These are phyloP conservation scores for Cercospora canescens DNA, from an alignment of 2,329 filamentous ascomycete species.

Conservation along the genomic window DNA sequence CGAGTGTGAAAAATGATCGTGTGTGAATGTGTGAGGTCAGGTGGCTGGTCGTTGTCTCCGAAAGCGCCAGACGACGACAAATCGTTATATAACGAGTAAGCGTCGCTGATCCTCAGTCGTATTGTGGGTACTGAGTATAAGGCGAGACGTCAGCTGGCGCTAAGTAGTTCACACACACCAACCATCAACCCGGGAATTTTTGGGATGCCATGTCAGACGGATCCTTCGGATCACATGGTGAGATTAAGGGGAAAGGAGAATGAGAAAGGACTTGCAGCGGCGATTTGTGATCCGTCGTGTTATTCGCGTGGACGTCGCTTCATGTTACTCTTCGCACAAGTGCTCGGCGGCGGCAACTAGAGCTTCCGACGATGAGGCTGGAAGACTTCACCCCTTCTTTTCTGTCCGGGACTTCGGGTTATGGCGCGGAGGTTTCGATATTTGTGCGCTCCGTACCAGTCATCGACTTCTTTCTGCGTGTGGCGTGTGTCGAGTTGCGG, in stretches of 20 bases:
- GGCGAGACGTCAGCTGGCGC: slow-evolving; percentile 1
- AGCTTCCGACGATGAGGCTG: not conserved
- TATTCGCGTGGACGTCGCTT: not conserved
- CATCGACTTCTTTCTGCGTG: not conserved
- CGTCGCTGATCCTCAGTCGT: not conserved
- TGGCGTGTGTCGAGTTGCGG: not conserved
- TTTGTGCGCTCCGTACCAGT: not conserved
- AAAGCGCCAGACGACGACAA: not conserved
- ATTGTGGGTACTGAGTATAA: not conserved
- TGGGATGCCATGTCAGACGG: slow-evolving; percentile 1
- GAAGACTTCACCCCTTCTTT: not conserved
- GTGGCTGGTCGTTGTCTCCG: not conserved
- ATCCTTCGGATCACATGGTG: not conserved
- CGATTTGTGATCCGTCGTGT: not conserved
- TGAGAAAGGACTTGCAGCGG: not conserved
- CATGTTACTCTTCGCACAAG: not conserved
- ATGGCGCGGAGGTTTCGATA: not conserved
- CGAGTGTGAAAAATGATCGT: not conserved
- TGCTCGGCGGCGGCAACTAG: not conserved
- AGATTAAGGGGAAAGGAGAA: slow-evolving; percentile 1
- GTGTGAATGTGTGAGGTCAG: not conserved
- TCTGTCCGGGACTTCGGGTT: not conserved
- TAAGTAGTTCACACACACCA: not conserved
- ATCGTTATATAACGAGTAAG: not conserved
- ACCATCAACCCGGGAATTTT: not conserved